Evolutionary conservation across 2,329 filamentous ascomycete genomes (phyloP).

Genomic region (Penicillium sp.): DNA sequence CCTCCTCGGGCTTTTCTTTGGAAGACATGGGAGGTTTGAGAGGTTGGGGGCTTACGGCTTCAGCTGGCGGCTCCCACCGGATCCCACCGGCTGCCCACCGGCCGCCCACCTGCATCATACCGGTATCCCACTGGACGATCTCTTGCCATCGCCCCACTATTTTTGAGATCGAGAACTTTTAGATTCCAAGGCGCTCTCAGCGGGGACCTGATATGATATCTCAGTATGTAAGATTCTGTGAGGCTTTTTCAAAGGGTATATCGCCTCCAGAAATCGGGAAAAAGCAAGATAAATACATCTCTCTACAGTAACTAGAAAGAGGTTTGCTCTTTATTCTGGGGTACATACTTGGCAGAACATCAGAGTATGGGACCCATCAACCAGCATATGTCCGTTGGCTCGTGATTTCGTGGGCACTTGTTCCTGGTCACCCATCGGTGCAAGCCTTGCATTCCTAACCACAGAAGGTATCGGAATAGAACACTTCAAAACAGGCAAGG

Average conservation of each 20-base stretch:
- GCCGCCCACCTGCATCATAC: conserved; percentile 10
- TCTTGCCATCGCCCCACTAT: background rate
- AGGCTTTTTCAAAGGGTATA: too few relatives aligned
- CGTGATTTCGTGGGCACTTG: background rate
- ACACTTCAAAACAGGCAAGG: too few relatives aligned
- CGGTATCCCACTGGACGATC: too few relatives aligned
- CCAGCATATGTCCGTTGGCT: background rate
- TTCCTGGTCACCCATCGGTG: background rate
- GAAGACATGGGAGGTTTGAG: background rate
- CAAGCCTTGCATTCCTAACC: background rate
- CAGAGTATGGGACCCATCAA: background rate
- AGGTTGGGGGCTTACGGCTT: background rate
- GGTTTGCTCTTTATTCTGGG: too few relatives aligned
- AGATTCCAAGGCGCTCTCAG: too few relatives aligned
- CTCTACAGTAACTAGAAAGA: too few relatives aligned
- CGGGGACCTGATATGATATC: too few relatives aligned
- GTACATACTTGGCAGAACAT: background rate
- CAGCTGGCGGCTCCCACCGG: background rate
- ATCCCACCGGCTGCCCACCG: background rate
- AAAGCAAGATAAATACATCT: too few relatives aligned
- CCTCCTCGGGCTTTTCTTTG: background rate
- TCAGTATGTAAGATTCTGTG: too few relatives aligned
- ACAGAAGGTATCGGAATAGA: background rate
- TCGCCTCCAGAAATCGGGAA: too few relatives aligned
- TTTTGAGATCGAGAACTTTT: conserved; percentile 39